These are phyloP conservation scores for Scorias spongiosa DNA, from an alignment of 2,329 filamentous ascomycete genomes.

Conservation along the genomic window DNA sequence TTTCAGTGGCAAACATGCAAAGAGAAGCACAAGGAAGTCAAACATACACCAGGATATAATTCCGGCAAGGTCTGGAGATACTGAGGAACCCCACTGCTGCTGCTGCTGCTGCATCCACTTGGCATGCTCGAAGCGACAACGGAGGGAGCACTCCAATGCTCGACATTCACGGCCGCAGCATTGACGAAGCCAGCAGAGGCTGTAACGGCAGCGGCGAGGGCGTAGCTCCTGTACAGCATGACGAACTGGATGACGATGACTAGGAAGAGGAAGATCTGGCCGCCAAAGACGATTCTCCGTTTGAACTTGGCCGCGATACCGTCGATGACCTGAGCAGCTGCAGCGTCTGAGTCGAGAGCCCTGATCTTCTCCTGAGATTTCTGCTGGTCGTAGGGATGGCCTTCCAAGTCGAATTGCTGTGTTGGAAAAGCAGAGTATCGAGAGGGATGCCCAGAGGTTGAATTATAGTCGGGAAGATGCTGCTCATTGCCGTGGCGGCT, in stretches of 20 bases:
- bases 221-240: conserved; percentile 19
- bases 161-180: conserved; percentile 8
- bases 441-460: too few species aligned
- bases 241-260: conserved; percentile 13
- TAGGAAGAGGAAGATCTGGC: conserved; percentile 15
- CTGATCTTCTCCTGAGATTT: too few species aligned
- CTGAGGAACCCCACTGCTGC: conserved; percentile 35
- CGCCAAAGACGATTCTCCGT: conserved; percentile 5
- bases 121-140: too few species aligned
- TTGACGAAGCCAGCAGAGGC: conserved; percentile 10
- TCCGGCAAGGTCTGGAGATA: conserved; percentile 49
- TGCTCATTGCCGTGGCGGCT: too few species aligned
- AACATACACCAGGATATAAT: conserved; percentile 26
- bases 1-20: background rate
- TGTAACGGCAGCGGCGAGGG: conserved; percentile 9
- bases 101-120: conserved; percentile 2
- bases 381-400: too few species aligned
- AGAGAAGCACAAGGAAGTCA: background rate
- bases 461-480: too few species aligned
- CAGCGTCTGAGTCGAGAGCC: too few species aligned
- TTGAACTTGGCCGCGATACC: background rate
- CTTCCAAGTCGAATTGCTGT: too few species aligned
- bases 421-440: too few species aligned
- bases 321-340: too few species aligned
- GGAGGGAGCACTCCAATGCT: conserved; percentile 2